Evolutionary conservation across 768 basidiomycete species (phyloP).

Genomic region (Suillus placidus): DNA sequence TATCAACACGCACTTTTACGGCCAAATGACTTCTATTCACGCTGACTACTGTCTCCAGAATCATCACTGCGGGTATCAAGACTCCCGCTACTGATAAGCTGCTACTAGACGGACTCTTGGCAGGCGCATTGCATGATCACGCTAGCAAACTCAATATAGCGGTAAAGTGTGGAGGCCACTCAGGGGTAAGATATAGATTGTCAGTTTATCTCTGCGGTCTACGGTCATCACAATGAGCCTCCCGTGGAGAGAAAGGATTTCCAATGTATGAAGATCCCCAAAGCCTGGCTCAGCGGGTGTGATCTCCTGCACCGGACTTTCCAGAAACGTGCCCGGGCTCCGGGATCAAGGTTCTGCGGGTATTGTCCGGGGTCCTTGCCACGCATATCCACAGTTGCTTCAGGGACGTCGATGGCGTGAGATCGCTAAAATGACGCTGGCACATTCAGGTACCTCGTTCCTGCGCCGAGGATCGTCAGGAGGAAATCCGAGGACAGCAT

Average conservation of each 20-base stretch:
- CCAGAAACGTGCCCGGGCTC: neutral
- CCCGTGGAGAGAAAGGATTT: neutral
- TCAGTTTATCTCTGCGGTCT: neutral
- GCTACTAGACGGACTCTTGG: neutral
- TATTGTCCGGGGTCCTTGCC: constrained; percentile 5
- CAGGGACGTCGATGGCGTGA: constrained; percentile 33
- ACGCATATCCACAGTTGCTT: neutral
- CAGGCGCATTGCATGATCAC: neutral
- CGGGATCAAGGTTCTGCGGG: neutral
- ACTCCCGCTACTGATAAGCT: neutral
- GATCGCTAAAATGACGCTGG: constrained; percentile 23
- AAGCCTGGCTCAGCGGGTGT: neutral
- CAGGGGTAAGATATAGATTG: neutral
- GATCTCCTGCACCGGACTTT: neutral
- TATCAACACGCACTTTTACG: neutral
- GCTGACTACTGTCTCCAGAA: neutral
- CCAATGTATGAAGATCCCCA: neutral
- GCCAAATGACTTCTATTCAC: neutral
- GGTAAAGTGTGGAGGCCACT: neutral
- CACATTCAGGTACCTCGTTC: constrained; percentile 32
- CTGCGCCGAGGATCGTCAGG: constrained; percentile 20
- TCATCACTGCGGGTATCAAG: neutral
- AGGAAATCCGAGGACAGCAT: constrained; percentile 34
- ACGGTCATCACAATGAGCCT: neutral
- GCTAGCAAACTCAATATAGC: neutral